These are phyloP conservation scores for Didymella pomorum DNA, from an alignment of 2,329 filamentous ascomycete species.

Conservation along the genomic window DNA sequence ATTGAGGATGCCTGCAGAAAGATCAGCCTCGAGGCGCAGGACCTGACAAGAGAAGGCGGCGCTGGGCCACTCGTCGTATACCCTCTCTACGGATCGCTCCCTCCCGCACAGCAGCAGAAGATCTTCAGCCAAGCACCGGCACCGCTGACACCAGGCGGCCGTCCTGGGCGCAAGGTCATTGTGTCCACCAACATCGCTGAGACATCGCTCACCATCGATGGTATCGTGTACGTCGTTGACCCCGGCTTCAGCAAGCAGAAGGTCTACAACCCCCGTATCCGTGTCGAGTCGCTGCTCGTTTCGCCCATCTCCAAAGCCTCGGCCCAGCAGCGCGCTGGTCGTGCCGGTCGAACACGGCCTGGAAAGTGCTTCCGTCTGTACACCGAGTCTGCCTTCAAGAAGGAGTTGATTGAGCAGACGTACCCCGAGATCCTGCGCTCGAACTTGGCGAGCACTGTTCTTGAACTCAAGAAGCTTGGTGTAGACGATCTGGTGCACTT, in stretches of 20 bases:
- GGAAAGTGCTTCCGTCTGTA: constrained; percentile 99
- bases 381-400: constrained; percentile 94
- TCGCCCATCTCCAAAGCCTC: constrained; percentile 98
- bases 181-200: constrained; percentile 98
- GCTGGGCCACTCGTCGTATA: constrained; percentile 90
- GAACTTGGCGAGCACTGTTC: constrained; percentile 91
- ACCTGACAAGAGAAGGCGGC: constrained; percentile 89
- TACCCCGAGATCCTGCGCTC: constrained; percentile 95
- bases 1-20: constrained; percentile 97
- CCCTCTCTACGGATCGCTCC: constrained; percentile 91
- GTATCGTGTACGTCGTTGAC: constrained; percentile 99
- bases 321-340: constrained; percentile 95
- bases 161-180: constrained; percentile 91
- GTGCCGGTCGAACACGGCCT: constrained; percentile 96
- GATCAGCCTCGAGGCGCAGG: constrained; percentile 87
- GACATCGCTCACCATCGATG: constrained; percentile 96
- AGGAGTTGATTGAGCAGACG: constrained; percentile 96
- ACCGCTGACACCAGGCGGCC: constrained; percentile 75
- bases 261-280: constrained; percentile 96
- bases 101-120: constrained; percentile 89
- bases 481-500: constrained; percentile 97
- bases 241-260: constrained; percentile 99
- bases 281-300: constrained; percentile 96
- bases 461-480: constrained; percentile 97
- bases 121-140: constrained; percentile 92